Evolutionary conservation across 768 basidiomycete genomes (phyloP).

Genomic region (Pholiota conissans): DNA sequence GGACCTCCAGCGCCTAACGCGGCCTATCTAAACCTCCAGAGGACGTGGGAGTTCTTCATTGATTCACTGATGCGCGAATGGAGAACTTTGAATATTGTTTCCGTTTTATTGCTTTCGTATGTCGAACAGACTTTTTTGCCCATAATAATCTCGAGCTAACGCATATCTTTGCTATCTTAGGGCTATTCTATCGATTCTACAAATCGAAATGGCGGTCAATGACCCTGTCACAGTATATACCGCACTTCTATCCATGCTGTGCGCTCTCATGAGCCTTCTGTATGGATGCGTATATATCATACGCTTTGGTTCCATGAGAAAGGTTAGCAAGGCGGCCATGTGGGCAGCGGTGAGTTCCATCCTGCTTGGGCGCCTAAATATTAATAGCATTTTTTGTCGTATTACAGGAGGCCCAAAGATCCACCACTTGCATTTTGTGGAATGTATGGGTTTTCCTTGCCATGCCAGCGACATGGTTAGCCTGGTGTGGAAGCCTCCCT

Average conservation of each 20-base stretch:
- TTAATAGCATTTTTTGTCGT: neutral
- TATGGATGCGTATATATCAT: constrained; percentile 64
- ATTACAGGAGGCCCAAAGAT: constrained; percentile 46
- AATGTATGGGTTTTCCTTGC: constrained; percentile 67
- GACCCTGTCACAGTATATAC: constrained; percentile 56
- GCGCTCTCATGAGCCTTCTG: constrained; percentile 57
- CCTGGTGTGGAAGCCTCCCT: constrained; percentile 37
- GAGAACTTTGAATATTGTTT: constrained; percentile 28
- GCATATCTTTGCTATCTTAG: constrained; percentile 9
- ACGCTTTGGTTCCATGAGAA: constrained; percentile 60
- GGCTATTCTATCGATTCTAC: constrained; percentile 31
- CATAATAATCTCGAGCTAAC: neutral
- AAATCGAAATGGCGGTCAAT: constrained; percentile 37
- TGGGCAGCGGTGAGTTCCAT: constrained; percentile 49
- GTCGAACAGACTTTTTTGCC: constrained; percentile 1
- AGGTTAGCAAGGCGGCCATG: constrained; percentile 57
- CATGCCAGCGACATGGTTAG: constrained; percentile 61
- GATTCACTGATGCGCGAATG: constrained; percentile 26
- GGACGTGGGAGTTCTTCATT: constrained; percentile 26
- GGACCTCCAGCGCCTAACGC: neutral
- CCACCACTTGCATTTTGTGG: constrained; percentile 34
- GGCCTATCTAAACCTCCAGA: constrained; percentile 34
- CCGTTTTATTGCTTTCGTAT: constrained; percentile 25
- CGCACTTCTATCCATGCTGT: constrained; percentile 55
- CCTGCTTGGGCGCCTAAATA: neutral